Conservation (phyloP, 805 yeast genomes). For the Candida quercuum region DNA sequence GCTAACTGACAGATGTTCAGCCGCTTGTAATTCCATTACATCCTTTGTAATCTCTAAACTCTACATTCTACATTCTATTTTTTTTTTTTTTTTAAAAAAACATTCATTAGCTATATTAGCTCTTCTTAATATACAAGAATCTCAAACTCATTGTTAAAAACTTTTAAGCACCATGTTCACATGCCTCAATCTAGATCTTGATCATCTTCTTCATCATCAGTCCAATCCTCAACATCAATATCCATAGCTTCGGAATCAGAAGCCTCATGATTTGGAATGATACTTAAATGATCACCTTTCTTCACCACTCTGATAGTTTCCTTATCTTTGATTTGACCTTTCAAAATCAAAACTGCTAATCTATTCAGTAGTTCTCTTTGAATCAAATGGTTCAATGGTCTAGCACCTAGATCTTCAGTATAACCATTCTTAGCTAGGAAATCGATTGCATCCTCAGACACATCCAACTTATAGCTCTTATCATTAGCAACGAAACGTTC, state of each 20-base stretch:
- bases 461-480: slow-evolving; percentile 64
- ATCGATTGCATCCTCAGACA: slow-evolving; percentile 73
- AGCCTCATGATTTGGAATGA: slow-evolving; percentile 79
- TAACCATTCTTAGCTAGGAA: slow-evolving; percentile 84
- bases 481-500: slow-evolving; percentile 80
- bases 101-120: too few species aligned
- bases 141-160: too few species aligned
- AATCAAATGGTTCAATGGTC: slow-evolving; percentile 91
- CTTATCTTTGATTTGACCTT: slow-evolving; percentile 83
- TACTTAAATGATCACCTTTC: slow-evolving; percentile 61
- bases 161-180: too few species aligned
- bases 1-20: too few species aligned
- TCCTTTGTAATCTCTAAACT: too few species aligned
- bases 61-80: too few species aligned
- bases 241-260: slow-evolving; percentile 43
- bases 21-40: too few species aligned
- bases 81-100: too few species aligned
- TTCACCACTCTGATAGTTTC: slow-evolving; percentile 69
- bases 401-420: slow-evolving; percentile 91
- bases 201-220: slow-evolving; percentile 55
- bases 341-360: slow-evolving; percentile 82
- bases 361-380: slow-evolving; percentile 83
- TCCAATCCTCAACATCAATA: slow-evolving; percentile 50
- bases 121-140: too few species aligned
- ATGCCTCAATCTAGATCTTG: background rate